Conservation (phyloP, 2,329 filamentous ascomycete species). For the Verticillium nubilum region DNA sequence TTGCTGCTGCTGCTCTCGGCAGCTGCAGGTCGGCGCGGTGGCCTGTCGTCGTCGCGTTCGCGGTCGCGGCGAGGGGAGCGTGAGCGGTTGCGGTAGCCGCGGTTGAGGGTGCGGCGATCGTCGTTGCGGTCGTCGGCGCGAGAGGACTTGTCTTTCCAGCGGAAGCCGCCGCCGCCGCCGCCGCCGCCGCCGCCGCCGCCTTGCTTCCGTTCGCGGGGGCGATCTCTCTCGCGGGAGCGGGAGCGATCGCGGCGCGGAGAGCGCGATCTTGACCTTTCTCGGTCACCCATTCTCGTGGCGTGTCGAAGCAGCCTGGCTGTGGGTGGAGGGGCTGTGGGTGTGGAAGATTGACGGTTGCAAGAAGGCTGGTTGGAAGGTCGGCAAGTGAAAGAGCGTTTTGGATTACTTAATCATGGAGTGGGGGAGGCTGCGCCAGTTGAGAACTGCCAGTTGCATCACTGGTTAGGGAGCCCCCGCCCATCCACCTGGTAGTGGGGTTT, state of each 20-base stretch:
- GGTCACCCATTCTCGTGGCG: slow-evolving; percentile 8
- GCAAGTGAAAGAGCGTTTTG: too few relatives aligned
- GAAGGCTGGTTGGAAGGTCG: neutral
- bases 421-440: too few relatives aligned
- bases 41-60: slow-evolving; percentile 22
- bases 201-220: slow-evolving; percentile 7
- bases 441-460: too few relatives aligned
- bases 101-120: slow-evolving; percentile 34
- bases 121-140: slow-evolving; percentile 31
- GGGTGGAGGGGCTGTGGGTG: neutral
- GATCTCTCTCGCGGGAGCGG: slow-evolving; percentile 6
- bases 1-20: slow-evolving; percentile 25
- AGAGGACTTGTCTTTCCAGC: slow-evolving; percentile 52
- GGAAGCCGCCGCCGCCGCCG: slow-evolving; percentile 38
- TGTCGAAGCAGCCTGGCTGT: neutral
- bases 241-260: slow-evolving; percentile 11
- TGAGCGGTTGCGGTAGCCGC: slow-evolving; percentile 45
- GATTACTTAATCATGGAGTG: too few relatives aligned
- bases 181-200: slow-evolving; percentile 29
- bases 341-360: neutral
- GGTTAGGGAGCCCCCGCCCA: too few relatives aligned
- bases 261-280: slow-evolving; percentile 8
- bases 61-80: slow-evolving; percentile 27
- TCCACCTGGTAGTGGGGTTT: too few relatives aligned
- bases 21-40: slow-evolving; percentile 28